phyloP scores from a whole-genome alignment of 2,329 filamentous ascomycete species.

The Stachybotrys echinatus region DNA sequence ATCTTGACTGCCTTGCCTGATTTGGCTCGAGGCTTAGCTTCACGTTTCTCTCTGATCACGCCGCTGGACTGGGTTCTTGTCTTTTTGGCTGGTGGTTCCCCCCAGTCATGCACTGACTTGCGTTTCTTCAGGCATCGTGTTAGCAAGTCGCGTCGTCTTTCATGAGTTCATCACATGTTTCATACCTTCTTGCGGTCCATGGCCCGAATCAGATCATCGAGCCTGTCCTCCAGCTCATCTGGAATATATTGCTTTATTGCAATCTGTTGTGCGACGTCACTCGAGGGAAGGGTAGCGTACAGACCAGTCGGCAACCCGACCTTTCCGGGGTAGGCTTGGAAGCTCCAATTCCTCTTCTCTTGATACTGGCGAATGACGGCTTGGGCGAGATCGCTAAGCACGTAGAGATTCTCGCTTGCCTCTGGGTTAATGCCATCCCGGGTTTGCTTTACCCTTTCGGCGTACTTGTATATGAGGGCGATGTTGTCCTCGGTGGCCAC shows the following conservation, averaged over 20 bases:
- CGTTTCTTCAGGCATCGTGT: slow-evolving; percentile 43
- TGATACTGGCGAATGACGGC: slow-evolving; percentile 79
- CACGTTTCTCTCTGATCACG: slow-evolving; percentile 29
- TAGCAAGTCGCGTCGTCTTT: slow-evolving; percentile 10
- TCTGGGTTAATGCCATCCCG: slow-evolving; percentile 68
- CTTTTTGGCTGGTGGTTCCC: slow-evolving; percentile 36
- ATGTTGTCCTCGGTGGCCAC: slow-evolving; percentile 85
- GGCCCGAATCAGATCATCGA: slow-evolving; percentile 62
- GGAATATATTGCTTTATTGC: slow-evolving; percentile 81
- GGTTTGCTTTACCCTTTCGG: slow-evolving; percentile 87
- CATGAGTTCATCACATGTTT: background rate
- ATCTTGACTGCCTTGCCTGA: slow-evolving; percentile 24
- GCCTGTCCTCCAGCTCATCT: slow-evolving; percentile 66
- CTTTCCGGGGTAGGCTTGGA: slow-evolving; percentile 79
- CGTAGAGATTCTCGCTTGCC: slow-evolving; percentile 71
- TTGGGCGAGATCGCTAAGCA: slow-evolving; percentile 82
- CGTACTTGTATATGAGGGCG: slow-evolving; percentile 83
- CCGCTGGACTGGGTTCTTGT: slow-evolving; percentile 30
- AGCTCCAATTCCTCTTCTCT: slow-evolving; percentile 77
- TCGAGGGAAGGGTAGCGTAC: slow-evolving; percentile 69
- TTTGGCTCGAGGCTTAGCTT: slow-evolving; percentile 17
- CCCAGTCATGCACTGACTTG: slow-evolving; percentile 46
- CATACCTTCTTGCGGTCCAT: slow-evolving; percentile 69
- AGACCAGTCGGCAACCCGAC: slow-evolving; percentile 74
- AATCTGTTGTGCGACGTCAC: slow-evolving; percentile 76